Evolutionary conservation across 2,329 filamentous ascomycete genomes (phyloP).

Genomic region (Exophiala phaeomuriformis): DNA sequence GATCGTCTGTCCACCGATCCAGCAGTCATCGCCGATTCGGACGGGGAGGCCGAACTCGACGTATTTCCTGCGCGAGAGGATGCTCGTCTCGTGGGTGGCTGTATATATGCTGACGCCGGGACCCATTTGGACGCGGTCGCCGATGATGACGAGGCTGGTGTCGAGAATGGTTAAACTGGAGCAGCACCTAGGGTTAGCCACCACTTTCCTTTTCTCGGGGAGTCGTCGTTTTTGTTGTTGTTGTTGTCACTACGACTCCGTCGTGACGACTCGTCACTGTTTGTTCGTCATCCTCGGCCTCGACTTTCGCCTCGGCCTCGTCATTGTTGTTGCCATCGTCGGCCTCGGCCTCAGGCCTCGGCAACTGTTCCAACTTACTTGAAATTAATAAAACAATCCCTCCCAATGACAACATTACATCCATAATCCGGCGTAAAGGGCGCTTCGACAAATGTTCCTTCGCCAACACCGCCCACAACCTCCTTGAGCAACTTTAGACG

Average conservation of each 20-base stretch:
- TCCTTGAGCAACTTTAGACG: too few relatives aligned
- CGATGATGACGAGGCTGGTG: constrained; percentile 47
- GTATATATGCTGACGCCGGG: constrained; percentile 49
- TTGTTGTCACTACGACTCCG: too few relatives aligned
- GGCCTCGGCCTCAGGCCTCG: too few relatives aligned
- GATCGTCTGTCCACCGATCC: constrained; percentile 44
- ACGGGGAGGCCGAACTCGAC: constrained; percentile 46
- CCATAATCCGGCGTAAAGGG: constrained; percentile 59
- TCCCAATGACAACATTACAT: constrained; percentile 56
- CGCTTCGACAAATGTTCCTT: constrained; percentile 39
- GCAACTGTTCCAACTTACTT: too few relatives aligned
- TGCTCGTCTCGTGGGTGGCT: constrained; percentile 47
- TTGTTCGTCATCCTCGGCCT: too few relatives aligned
- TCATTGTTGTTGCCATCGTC: too few relatives aligned
- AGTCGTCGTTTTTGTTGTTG: too few relatives aligned
- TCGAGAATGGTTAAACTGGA: constrained; percentile 38
- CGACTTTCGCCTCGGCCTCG: too few relatives aligned
- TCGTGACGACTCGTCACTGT: too few relatives aligned
- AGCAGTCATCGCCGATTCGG: constrained; percentile 42
- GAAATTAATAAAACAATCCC: constrained; percentile 51
- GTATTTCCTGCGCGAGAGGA: constrained; percentile 41
- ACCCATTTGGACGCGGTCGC: constrained; percentile 46
- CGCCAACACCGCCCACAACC: too few relatives aligned
- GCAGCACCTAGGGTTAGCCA: too few relatives aligned
- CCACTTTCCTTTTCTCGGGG: too few relatives aligned